Evolutionary conservation across 1,139 yeast genomes (phyloP).

Genomic region (Blastobotrys aristatus): DNA sequence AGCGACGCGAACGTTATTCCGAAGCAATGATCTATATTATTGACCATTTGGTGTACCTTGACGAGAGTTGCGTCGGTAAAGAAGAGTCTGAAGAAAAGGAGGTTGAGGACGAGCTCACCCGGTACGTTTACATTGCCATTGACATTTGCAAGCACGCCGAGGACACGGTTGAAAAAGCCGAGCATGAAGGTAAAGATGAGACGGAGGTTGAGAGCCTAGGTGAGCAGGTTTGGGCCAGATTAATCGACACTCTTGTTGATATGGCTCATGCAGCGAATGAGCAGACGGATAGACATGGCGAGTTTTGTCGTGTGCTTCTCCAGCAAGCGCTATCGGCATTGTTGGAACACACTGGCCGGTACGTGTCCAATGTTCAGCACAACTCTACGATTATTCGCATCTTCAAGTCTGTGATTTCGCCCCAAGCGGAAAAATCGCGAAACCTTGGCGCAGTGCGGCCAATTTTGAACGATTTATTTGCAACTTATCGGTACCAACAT

Average conservation of each 20-base stretch:
- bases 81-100: background rate
- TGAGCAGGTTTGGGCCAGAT: conserved; percentile 29
- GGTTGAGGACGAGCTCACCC: conserved; percentile 17
- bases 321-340: conserved; percentile 25
- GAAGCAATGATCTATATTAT: conserved; percentile 35
- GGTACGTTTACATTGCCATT: conserved; percentile 28
- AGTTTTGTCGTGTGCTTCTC: conserved; percentile 21
- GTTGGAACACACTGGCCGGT: conserved; percentile 22
- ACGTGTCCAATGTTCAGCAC: conserved; percentile 7
- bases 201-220: conserved; percentile 15
- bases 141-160: conserved; percentile 25
- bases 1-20: conserved; percentile 25
- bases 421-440: conserved; percentile 21
- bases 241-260: conserved; percentile 30
- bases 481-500: conserved; percentile 61
- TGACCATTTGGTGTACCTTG: conserved; percentile 25
- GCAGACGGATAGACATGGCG: conserved; percentile 3
- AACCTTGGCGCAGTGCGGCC: conserved; percentile 44
- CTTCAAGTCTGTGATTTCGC: conserved; percentile 26
- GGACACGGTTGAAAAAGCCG: conserved; percentile 12
- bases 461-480: conserved; percentile 56
- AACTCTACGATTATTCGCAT: conserved; percentile 27
- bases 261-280: conserved; percentile 17
- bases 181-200: conserved; percentile 6
- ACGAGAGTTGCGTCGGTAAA: conserved; percentile 17